Evolutionary conservation across 2,329 filamentous ascomycete species (phyloP).

Genomic region (Xylariaceae sp.): DNA sequence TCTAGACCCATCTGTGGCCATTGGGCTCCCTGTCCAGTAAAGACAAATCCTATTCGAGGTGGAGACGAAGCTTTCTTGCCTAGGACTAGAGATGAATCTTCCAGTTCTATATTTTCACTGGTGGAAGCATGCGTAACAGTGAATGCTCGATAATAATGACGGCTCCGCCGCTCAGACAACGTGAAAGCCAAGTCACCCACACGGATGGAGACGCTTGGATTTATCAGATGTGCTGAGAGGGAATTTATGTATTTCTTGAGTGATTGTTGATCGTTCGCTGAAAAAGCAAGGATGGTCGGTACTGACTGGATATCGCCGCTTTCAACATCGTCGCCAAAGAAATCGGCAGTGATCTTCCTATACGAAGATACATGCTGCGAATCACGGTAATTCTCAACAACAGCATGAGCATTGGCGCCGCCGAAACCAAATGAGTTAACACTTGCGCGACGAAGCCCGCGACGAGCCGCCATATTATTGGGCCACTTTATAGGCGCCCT

Average conservation of each 20-base stretch:
- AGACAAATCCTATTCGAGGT: slow-evolving; percentile 5
- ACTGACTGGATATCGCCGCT: background rate
- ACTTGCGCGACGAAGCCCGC: slow-evolving; percentile 10
- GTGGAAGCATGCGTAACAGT: no score
- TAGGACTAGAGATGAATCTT: background rate
- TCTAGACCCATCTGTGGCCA: slow-evolving; percentile 25
- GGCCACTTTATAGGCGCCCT: slow-evolving; percentile 5
- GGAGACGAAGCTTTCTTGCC: background rate
- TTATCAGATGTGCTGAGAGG: slow-evolving; percentile 5
- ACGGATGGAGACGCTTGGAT: background rate
- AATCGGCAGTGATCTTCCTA: background rate
- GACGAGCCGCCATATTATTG: background rate
- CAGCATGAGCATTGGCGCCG: slow-evolving; percentile 14
- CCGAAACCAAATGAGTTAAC: slow-evolving; percentile 20
- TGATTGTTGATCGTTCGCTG: slow-evolving; percentile 7
- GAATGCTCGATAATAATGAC: slow-evolving; percentile 2
- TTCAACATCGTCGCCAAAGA: background rate
- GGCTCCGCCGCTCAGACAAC: slow-evolving; percentile 12
- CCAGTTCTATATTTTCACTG: background rate
- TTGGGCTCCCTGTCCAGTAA: slow-evolving; percentile 24
- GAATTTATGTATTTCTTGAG: background rate
- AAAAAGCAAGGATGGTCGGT: background rate
- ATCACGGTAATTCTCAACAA: slow-evolving; percentile 12
- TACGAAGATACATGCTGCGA: background rate
- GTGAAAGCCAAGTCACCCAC: slow-evolving; percentile 14